A percentile compares a stretch with the other conserved stretches of the same genome.
These are phyloP conservation scores for Candida cerambycidarum DNA, from an alignment of 805 yeast genomes.

Conservation along the genomic window DNA sequence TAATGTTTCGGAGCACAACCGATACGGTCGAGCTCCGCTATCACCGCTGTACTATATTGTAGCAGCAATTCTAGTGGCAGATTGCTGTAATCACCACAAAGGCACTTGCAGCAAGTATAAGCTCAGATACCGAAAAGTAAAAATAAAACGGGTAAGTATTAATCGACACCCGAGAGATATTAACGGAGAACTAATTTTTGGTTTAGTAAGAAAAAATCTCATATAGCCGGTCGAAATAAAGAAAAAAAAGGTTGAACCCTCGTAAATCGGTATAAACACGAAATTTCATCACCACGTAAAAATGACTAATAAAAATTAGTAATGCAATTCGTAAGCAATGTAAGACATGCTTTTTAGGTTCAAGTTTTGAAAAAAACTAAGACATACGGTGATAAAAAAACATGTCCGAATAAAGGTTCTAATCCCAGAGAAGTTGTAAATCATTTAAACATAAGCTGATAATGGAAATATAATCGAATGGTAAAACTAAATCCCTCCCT, in stretches of 20 bases:
- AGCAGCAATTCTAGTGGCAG: no score
- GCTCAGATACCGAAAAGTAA: no score
- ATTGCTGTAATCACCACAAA: no score
- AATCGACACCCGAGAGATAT: neutral
- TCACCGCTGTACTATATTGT: no score
- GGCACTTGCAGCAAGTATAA: no score
- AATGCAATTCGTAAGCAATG: neutral
- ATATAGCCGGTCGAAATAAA: conserved; percentile 3
- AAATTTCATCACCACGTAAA: neutral
- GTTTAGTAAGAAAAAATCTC: neutral
- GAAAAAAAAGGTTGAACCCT: neutral
- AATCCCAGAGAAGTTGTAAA: no score
- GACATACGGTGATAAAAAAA: neutral
- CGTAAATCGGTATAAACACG: neutral
- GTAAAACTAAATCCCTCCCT: neutral
- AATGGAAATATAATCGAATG: no score
- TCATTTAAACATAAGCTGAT: neutral
- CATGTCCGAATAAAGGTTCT: no score
- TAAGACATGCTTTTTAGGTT: neutral
- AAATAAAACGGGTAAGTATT: neutral
- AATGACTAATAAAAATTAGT: conserved; percentile 2
- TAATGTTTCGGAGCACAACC: no score
- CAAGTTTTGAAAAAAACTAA: neutral
- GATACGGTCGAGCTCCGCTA: no score
- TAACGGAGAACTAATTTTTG: neutral